These are phyloP conservation scores for Kurtzmaniella natalensis DNA, from an alignment of 1,139 yeast genomes.

Conservation along the genomic window DNA sequence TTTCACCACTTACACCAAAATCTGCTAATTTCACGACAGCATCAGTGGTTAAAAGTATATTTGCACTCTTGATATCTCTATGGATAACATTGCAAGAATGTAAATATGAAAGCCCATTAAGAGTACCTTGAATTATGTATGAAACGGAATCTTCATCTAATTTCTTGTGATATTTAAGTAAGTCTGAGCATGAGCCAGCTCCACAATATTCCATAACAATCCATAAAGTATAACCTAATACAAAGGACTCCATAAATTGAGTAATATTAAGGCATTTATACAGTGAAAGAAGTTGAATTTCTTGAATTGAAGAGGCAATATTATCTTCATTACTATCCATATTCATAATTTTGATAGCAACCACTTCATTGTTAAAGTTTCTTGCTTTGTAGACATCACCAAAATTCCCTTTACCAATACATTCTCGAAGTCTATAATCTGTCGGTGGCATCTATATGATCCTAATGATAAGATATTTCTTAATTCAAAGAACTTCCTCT, in stretches of 20 bases:
- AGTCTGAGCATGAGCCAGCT: constrained; percentile 84
- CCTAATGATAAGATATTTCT: neutral
- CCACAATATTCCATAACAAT: constrained; percentile 92
- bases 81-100: constrained; percentile 76
- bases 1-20: constrained; percentile 83
- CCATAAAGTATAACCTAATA: constrained; percentile 67
- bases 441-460: constrained; percentile 2
- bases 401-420: constrained; percentile 81
- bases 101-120: constrained; percentile 63
- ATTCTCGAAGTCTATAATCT: constrained; percentile 42
- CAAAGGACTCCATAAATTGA: constrained; percentile 57
- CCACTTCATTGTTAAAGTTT: constrained; percentile 31
- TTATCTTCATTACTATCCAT: constrained; percentile 74
- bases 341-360: constrained; percentile 78
- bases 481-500: neutral
- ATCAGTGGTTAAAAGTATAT: constrained; percentile 58
- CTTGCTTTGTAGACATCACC: constrained; percentile 78
- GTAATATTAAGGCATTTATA: constrained; percentile 64
- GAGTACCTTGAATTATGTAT: constrained; percentile 54
- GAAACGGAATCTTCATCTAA: constrained; percentile 58
- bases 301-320: constrained; percentile 63
- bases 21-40: constrained; percentile 76
- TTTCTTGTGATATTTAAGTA: constrained; percentile 48
- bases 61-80: constrained; percentile 82
- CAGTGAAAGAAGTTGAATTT: constrained; percentile 66